Evolutionary conservation across 2,329 filamentous ascomycete species (phyloP).

Genomic region (Rhynchosporium secalis): DNA sequence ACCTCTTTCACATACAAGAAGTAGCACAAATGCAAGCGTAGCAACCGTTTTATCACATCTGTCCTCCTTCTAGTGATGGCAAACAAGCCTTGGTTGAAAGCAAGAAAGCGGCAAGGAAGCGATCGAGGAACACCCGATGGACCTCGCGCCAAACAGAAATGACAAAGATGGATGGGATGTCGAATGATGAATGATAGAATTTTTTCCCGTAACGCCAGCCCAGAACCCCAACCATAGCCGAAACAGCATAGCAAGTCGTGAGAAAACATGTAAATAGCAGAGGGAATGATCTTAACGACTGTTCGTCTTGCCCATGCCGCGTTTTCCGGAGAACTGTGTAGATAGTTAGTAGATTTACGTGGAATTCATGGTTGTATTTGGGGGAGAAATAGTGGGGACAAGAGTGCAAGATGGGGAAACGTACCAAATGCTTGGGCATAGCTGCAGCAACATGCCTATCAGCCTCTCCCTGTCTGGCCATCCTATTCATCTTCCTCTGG

Average conservation of each 20-base stretch:
- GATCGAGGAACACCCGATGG: no score
- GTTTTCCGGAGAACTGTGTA: conserved; percentile 78
- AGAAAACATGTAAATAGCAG: background rate
- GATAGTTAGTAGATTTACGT: conserved; percentile 38
- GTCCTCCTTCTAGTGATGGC: no score
- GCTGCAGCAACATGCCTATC: conserved; percentile 85
- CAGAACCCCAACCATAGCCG: background rate
- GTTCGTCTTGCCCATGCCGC: conserved; percentile 86
- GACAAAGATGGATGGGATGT: background rate
- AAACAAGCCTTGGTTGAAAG: no score
- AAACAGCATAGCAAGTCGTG: background rate
- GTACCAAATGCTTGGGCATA: conserved; percentile 87
- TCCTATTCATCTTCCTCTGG: conserved; percentile 98
- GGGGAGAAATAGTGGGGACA: background rate
- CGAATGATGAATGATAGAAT: background rate
- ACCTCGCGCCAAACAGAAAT: background rate
- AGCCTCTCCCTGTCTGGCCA: conserved; percentile 94
- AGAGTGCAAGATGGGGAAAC: conserved; percentile 40
- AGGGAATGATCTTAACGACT: conserved; percentile 57
- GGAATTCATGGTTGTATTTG: background rate
- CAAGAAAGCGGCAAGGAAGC: no score
- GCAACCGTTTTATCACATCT: background rate
- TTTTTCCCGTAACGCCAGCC: conserved; percentile 7
- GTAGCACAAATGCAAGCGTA: background rate
- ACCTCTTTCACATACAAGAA: conserved; percentile 1